A percentile compares a stretch with the other conserved stretches of the same genome.
These are phyloP conservation scores for Grosmannia clavigera DNA, from an alignment of 2,329 filamentous ascomycete species.

Conservation along the genomic window DNA sequence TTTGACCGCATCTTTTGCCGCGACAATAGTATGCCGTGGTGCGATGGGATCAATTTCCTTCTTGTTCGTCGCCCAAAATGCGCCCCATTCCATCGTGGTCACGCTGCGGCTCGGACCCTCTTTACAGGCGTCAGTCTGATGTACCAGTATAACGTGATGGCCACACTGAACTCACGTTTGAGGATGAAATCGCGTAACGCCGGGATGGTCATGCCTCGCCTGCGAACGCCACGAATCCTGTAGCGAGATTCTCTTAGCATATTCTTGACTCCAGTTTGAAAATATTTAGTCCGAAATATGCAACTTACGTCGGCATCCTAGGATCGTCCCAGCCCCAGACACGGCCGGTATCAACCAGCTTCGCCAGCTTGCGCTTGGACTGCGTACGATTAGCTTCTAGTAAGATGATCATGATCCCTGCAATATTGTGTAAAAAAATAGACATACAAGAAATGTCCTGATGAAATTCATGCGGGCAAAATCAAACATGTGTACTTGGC, in stretches of 20 bases:
- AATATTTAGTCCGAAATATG: background rate
- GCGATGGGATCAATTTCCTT: slow-evolving; percentile 70
- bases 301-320: slow-evolving; percentile 56
- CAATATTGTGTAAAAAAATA: background rate
- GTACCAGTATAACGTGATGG: background rate
- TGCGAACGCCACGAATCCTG: slow-evolving; percentile 53
- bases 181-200: slow-evolving; percentile 75
- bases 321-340: slow-evolving; percentile 83
- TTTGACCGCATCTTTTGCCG: slow-evolving; percentile 57
- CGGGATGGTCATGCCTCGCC: slow-evolving; percentile 66
- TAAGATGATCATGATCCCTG: too few species aligned
- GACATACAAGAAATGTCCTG: slow-evolving; percentile 49
- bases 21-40: slow-evolving; percentile 61
- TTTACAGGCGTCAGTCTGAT: background rate
- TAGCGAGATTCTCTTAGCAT: background rate
- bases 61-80: slow-evolving; percentile 64
- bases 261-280: slow-evolving; percentile 19
- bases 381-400: background rate
- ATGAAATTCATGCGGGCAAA: slow-evolving; percentile 79
- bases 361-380: slow-evolving; percentile 77
- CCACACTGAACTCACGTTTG: slow-evolving; percentile 31
- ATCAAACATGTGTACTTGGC: slow-evolving; percentile 73
- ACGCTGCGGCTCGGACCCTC: slow-evolving; percentile 73
- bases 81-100: slow-evolving; percentile 72
- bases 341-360: slow-evolving; percentile 62